Conservation (phyloP, 2,329 filamentous ascomycete species). For the Fusarium sp. region DNA sequence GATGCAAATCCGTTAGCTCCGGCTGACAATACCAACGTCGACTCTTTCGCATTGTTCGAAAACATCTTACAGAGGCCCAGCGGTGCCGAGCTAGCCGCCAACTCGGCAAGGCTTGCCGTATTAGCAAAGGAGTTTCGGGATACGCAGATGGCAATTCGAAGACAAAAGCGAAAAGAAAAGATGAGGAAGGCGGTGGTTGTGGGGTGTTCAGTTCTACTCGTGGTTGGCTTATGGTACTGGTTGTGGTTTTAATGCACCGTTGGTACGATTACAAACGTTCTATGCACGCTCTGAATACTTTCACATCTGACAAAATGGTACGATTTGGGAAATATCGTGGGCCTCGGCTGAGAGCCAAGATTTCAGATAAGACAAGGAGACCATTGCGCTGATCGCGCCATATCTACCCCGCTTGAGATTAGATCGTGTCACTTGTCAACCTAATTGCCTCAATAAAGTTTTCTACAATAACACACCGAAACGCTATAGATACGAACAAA, state of each 20-base stretch:
- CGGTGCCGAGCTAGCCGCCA: not conserved
- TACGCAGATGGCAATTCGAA: not conserved
- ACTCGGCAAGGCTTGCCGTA: not conserved
- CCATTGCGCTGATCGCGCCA: conserved; percentile 20
- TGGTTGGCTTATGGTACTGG: not conserved
- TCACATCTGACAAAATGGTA: not conserved
- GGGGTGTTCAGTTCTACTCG: not conserved
- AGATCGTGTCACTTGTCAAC: conserved; percentile 2
- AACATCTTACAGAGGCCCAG: not conserved
- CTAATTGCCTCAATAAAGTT: conserved; percentile 16
- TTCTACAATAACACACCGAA: not conserved
- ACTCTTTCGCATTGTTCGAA: not conserved
- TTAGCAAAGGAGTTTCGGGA: conserved; percentile 6
- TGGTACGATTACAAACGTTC: too few relatives aligned
- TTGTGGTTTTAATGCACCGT: not conserved
- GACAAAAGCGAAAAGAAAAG: not conserved
- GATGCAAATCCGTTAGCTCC: not conserved
- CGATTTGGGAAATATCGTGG: conserved; percentile 2
- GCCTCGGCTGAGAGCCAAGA: not conserved
- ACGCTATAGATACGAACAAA: accelerated
- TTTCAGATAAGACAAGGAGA: not conserved
- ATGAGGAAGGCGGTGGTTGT: not conserved
- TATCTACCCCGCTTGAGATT: conserved; percentile 16
- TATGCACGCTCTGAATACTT: not conserved
- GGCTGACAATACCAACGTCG: not conserved